Evolutionary conservation across 768 basidiomycete genomes (phyloP).

Genomic region (Tulasnella sp.): DNA sequence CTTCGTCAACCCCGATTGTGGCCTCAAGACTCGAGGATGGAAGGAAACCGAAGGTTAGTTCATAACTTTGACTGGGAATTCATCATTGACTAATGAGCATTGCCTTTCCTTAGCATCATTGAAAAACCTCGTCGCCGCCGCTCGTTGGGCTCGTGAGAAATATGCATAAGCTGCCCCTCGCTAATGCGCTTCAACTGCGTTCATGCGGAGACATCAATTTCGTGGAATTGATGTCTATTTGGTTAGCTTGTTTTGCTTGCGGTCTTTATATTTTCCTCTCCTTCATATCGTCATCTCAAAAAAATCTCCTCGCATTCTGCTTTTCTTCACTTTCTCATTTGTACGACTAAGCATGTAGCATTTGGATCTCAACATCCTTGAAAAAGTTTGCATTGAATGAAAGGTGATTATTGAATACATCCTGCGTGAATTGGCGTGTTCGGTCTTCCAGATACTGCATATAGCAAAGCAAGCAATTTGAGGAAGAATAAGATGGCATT

Average conservation of each 20-base stretch:
- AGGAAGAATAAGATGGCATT: no score
- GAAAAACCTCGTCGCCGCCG: constrained; percentile 75
- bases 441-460: no score
- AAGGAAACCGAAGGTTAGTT: constrained; percentile 75
- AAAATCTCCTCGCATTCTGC: not conserved
- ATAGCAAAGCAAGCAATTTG: no score
- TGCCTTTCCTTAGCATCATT: constrained; percentile 43
- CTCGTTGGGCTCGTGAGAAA: constrained; percentile 81
- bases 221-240: not conserved
- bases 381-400: constrained; percentile 8
- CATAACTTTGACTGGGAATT: constrained; percentile 6
- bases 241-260: not conserved
- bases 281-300: constrained; percentile 1
- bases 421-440: no score
- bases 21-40: constrained; percentile 98
- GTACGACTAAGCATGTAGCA: constrained; percentile 15
- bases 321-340: not conserved
- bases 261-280: not conserved
- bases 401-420: not conserved
- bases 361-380: constrained; percentile 15
- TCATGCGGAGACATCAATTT: no score
- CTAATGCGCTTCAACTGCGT: constrained; percentile 84
- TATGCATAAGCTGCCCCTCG: constrained; percentile 46
- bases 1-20: constrained; percentile 96
- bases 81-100: constrained; percentile 15